Evolutionary conservation across 169 alveolate species (phyloP), one percentile per base, ranked within the genome.

Genomic region (Plasmodium relictum): DNA sequence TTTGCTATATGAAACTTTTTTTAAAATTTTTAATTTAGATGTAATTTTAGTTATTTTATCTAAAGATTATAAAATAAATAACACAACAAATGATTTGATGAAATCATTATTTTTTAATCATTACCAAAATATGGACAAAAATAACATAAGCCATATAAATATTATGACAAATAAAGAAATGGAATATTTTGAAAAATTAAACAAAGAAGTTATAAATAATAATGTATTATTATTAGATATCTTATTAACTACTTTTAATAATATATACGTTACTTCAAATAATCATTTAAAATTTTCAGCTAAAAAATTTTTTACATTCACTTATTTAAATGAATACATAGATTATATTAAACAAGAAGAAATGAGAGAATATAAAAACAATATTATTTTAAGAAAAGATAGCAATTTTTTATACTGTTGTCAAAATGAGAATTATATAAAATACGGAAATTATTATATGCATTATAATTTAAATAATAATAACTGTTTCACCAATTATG

Each of bases 161-260:
- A 52, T 83, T 0, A 37, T 68, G 48, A 24, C 85, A 20, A 83
- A 68, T 68, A 69, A 22, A 83, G 74, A 68, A 12, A 37, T 83
- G 31, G 6, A 68, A 54, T 68, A 10, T 68, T 83, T 52, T 44
- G 42, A 83, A 68, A 83, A 83, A 39, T 83, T 71, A 61, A 83
- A 66, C 54, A 62, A 56, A 37, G 31, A 20, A 31, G 52, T 68
- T 3, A 4, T 14, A 83, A 69, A 44, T 42, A 58, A 68, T 68
- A 48, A 83, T 42, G 54, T 83, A 42, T 45, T 83, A 31, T 52
- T 83, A 48, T 14, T 83, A 59, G 91, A 83, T 56, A 68, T 83
- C 3, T 59, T 83, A 6, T 83, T 83, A 26, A 45, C 31, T 6
- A 54, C 69, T 16, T 83, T 66, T 58, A 8, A 68, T 52, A 41